phyloP scores from a whole-genome alignment of 768 basidiomycete genomes.

The Lentinula sp. region DNA sequence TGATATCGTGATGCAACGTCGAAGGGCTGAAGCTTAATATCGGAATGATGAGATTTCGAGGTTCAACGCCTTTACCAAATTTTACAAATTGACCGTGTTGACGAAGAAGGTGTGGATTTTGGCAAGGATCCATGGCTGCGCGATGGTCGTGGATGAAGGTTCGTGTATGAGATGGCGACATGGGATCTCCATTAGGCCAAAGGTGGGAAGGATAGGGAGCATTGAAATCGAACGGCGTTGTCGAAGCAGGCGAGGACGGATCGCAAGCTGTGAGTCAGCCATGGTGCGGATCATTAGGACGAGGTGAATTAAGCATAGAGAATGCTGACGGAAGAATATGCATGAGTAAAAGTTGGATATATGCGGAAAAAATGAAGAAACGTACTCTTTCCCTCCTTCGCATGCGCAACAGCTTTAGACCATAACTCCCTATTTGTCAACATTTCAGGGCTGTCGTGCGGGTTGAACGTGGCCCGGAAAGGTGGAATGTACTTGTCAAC shows the following conservation, averaged over 20 bases:
- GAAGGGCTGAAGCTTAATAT: constrained; percentile 50
- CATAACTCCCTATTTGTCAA: constrained; percentile 19
- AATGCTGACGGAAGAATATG: background rate
- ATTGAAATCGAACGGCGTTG: constrained; percentile 24
- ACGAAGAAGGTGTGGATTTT: constrained; percentile 35
- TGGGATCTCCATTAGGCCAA: constrained; percentile 4
- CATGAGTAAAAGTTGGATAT: background rate
- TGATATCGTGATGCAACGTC: constrained; percentile 49
- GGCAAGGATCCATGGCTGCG: constrained; percentile 44
- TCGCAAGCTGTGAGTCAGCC: constrained; percentile 11
- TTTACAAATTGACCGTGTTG: constrained; percentile 50
- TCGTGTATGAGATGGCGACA: constrained; percentile 16
- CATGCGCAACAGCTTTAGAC: background rate
- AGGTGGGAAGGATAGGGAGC: constrained; percentile 23
- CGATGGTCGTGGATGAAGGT: constrained; percentile 46
- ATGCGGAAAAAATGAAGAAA: background rate
- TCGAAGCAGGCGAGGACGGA: constrained; percentile 3
- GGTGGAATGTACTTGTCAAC: constrained; percentile 35
- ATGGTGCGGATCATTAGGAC: background rate
- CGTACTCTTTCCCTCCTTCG: background rate
- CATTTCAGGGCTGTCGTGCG: constrained; percentile 41
- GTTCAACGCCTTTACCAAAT: constrained; percentile 37
- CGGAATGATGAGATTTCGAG: constrained; percentile 36
- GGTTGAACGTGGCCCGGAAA: constrained; percentile 46
- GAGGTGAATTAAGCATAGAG: background rate